A percentile compares a stretch with the other conserved stretches of the same genome.
phyloP scores from a whole-genome alignment of 805 yeast species.

The Starmerella davenportii region DNA sequence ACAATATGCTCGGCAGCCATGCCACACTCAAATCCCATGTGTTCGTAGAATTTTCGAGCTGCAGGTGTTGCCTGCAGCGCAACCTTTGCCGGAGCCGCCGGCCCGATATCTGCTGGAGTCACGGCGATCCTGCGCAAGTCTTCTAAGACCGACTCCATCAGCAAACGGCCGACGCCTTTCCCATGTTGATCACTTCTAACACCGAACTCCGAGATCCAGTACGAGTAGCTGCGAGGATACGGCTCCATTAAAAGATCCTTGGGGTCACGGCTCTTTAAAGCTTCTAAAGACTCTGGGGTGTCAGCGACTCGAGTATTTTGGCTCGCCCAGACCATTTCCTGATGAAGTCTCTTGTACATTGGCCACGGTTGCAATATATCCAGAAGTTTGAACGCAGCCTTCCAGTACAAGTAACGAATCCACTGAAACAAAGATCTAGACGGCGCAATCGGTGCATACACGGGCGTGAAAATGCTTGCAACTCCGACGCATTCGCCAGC shows the following conservation, averaged over 20 bases:
- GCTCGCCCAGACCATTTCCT: no score
- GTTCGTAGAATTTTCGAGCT: neutral
- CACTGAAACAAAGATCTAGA: no score
- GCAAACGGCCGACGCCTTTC: neutral
- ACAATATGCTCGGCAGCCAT: neutral
- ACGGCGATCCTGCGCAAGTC: neutral
- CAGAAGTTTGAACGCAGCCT: no score
- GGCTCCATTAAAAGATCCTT: neutral
- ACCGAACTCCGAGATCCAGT: neutral
- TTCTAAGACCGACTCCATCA: neutral
- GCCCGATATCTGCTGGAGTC: neutral
- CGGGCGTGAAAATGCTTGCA: no score
- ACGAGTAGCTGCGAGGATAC: neutral
- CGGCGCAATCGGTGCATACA: no score
- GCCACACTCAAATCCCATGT: neutral
- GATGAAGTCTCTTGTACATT: no score
- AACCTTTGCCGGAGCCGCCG: neutral
- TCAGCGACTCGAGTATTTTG: neutral
- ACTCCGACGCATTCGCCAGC: no score
- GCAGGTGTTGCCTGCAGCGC: neutral
- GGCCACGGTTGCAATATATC: no score
- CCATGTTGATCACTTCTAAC: neutral
- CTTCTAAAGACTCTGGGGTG: neutral
- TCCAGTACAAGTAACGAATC: no score
- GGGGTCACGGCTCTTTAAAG: neutral